Evolutionary conservation across 2,329 filamentous ascomycete genomes (phyloP), one percentile per base, ranked within the genome.

Genomic region (Pestalotiopsis sp.): DNA sequence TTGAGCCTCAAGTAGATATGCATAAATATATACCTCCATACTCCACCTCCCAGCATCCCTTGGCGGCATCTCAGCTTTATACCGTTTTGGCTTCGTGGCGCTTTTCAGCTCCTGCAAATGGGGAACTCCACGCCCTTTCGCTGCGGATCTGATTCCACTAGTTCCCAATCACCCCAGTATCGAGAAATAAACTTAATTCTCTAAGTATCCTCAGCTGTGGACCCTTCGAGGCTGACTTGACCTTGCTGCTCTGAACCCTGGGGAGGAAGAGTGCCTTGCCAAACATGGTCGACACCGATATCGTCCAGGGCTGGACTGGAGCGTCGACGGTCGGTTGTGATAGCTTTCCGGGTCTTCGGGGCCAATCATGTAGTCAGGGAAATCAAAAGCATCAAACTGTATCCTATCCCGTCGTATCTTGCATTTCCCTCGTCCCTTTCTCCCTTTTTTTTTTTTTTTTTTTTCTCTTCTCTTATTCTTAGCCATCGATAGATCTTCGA

Each of bases 81-180:
- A 31, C 63, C 49, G 41, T 45, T 57, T 66, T 66, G 63, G 63
- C 49, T 56, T 25, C 23, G 71, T 72, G 71, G 70, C 71, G 67
- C 68, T 41, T 73, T 72, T 81, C 80, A 81, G 79, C 80, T 81
- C 72, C 75, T 79, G 79, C 76, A 80, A 78, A 74, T 14, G 38
- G 27, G n/a, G 27, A 12, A 61, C 27, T 61, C 25, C 59, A 61
- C n/a, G n/a, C 17, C 31, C 14, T 61, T 61, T 14, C 3, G 23
- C 59, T 4, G 14, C 17, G 27, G 41, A 52, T 52, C 5, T 11
- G 7, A 2, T 25, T 56, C n/a, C 27, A 27, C 52, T 61, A 36
- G 31, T 41, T 27, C 7, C 3, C 45, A 6, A 66, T 23, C 20
- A 25, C 27, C 64, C 27, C 31, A 17, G 31, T 9, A 36, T 36